Base-by-base conservation (phyloP, 768 basidiomycete genomes). In the Suillus variegatus region DNA sequence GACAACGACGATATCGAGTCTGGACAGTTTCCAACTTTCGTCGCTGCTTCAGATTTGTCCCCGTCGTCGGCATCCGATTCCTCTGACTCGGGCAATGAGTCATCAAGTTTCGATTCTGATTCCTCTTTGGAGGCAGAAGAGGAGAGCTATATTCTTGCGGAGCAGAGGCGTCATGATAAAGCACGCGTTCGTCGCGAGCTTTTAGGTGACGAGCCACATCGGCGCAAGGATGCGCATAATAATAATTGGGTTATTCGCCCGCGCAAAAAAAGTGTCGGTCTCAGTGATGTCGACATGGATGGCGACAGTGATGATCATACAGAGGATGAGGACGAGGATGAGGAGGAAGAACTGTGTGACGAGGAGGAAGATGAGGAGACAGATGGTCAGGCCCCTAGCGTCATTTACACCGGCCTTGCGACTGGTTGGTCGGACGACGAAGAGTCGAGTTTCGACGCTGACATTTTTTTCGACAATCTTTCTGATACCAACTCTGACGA, bases 371-470 rank as follows among this genome's bases (percentile, higher is more conserved):
- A 78, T 1, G 82, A 82, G 18, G 85, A 85, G 68, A 76, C 80
- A 64, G 85, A 83, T 79, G 82, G 78, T 68, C 73, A 65, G 71
- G 68, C 67, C 67, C 75, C 72, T 71, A 75, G 73, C 58, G 74
- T 75, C 46, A 77, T 79, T 57, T 91, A 88, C 71, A 83, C 84
- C 47, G 90, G 89, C 57, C 82, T 91, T 56, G 88, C 85, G 57
- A 88, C 88, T 1, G 88, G 90, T 51, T 94, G 91, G 92, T 89
- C 89, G 47, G 89, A 90, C 22, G 90, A 88, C 64, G 91, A 84
- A 61, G 92, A 92, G 73, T 89, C 87, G 2, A 86, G 84, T 66
- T 91, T 92, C 70, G 93, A 94, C 69, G 93, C 93, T 12, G 92
- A 94, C 66, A 75, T 94, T 0, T 94, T 94, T 79, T 94, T 94